Base-by-base conservation (phyloP, 139 green algal species). In the Picochlorum sp. region DNA sequence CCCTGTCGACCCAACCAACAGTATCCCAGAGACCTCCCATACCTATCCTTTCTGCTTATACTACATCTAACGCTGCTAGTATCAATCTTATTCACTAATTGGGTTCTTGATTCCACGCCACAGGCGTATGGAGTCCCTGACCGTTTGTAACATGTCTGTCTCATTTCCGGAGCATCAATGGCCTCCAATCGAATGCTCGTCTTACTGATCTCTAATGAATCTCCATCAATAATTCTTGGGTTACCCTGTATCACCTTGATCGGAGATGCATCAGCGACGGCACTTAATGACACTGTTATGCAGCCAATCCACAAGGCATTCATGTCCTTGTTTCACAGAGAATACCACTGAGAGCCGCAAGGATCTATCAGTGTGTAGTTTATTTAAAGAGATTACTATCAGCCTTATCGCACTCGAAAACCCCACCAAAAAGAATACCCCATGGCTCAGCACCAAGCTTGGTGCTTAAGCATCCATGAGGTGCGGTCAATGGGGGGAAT, bases 121-220 rank as follows among this genome's bases (percentile, higher is more conserved):
- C 77, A 84, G 13, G 56, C 14, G 32, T 81, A 85, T 2, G 70
- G 34, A 20, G 49, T 44, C 34, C 73, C 73, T 10, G 54, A 34
- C 4, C 28, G 34, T 24, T 80, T 57, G 9, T 20, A 65, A 73
- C 86, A 95, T 16, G 41, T 57, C 72, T 95, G 87, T n/a, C 69
- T 64, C 34, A 71, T 87, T 66, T 95, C 87, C 0, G 86, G 86
- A 0, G 87, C 87, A 56, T 94, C 87, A 9, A 95, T 66, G 2
- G 79, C 87, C 61, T 82, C 89, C 44, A 94, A 52, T 2, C 87
- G 71, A 9, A 86, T 66, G 4, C 67, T 63, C 13, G 65, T 72
- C 44, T 56, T 67, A 58, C 24, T 81, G 13, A 94, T 77, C 52
- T 79, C 75, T 10, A 90, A 57, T 3, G 82, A 89, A 69, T 90